These are phyloP conservation scores for Hanseniaspora hatyaiensis DNA, from an alignment of 805 yeast genomes.

Conservation along the genomic window DNA sequence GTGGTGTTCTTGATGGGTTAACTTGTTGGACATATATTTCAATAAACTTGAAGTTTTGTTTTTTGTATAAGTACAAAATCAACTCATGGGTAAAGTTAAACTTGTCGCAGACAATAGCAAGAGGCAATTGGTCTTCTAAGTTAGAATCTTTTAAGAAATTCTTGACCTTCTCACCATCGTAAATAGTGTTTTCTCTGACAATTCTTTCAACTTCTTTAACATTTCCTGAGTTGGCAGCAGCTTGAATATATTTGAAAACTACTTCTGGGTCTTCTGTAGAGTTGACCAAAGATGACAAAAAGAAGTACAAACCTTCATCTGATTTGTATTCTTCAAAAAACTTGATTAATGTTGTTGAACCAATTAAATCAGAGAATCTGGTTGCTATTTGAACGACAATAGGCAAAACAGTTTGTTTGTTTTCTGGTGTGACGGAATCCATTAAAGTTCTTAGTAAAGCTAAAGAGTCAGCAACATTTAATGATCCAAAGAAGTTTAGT, in stretches of 20 bases:
- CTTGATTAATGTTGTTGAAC: constrained; percentile 72
- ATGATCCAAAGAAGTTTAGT: constrained; percentile 80
- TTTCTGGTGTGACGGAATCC: constrained; percentile 65
- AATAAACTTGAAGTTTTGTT: constrained; percentile 89
- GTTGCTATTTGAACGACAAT: constrained; percentile 93
- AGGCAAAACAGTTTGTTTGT: constrained; percentile 44
- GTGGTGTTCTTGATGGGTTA: constrained; percentile 89
- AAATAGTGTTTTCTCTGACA: constrained; percentile 84
- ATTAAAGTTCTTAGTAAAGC: constrained; percentile 80
- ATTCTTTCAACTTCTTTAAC: constrained; percentile 89
- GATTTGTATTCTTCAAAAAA: constrained; percentile 89
- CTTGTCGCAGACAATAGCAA: constrained; percentile 92
- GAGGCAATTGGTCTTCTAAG: constrained; percentile 88
- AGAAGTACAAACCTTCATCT: constrained; percentile 87
- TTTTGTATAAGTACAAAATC: constrained; percentile 84
- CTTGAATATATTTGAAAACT: constrained; percentile 88
- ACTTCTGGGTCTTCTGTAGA: constrained; percentile 89
- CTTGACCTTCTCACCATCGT: constrained; percentile 94
- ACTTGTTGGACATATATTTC: constrained; percentile 97
- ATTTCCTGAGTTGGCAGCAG: constrained; percentile 85
- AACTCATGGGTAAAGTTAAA: constrained; percentile 84
- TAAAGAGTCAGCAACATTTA: constrained; percentile 86
- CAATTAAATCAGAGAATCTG: constrained; percentile 86
- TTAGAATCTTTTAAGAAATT: constrained; percentile 91
- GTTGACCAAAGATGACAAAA: constrained; percentile 84